phyloP scores from a whole-genome alignment of 164 flowering plant genomes.

The Sextonia rubra region DNA sequence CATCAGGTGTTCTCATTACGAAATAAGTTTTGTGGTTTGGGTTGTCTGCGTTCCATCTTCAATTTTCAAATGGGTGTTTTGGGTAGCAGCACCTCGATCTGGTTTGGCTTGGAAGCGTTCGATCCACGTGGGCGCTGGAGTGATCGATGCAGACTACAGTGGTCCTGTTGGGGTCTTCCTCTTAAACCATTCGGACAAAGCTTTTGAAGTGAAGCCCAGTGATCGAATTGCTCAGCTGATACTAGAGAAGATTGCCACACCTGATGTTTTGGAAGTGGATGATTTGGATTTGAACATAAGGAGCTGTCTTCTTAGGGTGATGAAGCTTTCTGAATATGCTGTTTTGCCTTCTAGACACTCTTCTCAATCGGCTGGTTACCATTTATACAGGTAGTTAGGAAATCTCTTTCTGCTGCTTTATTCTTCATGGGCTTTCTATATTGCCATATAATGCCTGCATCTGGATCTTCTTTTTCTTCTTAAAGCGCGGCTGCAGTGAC shows the following conservation, averaged over 20 bases:
- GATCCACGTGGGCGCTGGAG: constrained; percentile 89
- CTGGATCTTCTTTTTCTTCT: background rate
- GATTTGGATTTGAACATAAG: constrained; percentile 63
- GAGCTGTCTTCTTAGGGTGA: constrained; percentile 45
- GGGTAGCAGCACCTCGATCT: constrained; percentile 72
- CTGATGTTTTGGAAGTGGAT: constrained; percentile 67
- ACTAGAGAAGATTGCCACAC: constrained; percentile 66
- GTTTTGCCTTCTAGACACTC: constrained; percentile 53
- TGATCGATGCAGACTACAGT: constrained; percentile 87
- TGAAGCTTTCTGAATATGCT: constrained; percentile 63
- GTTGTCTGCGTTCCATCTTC: constrained; percentile 10
- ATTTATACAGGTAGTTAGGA: constrained; percentile 53
- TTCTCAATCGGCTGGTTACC: constrained; percentile 64
- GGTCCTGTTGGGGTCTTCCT: constrained; percentile 82
- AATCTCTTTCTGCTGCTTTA: background rate
- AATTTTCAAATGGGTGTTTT: background rate
- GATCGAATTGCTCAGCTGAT: constrained; percentile 86
- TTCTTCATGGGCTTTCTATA: background rate
- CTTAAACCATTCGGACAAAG: constrained; percentile 75
- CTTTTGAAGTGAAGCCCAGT: constrained; percentile 74
- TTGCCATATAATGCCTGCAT: too few species aligned
- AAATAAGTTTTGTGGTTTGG: constrained; percentile 10
- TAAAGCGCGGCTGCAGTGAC: constrained; percentile 51
- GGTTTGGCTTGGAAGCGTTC: constrained; percentile 88
- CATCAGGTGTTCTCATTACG: background rate